Conservation (phyloP, 805 yeast species). For the Candida dajiaensis region DNA sequence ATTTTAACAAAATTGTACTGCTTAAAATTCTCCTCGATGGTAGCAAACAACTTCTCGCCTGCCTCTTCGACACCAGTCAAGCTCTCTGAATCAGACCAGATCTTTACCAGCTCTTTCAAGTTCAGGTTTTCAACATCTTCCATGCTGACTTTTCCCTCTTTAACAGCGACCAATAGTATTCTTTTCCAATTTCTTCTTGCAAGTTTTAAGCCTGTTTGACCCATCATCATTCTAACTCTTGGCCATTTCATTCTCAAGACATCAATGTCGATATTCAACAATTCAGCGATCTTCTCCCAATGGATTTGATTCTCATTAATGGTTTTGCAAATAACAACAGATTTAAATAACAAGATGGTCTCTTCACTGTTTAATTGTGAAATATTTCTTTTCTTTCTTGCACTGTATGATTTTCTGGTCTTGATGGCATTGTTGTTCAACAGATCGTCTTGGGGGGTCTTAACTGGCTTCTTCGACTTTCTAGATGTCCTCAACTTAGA, state of each 20-base stretch:
- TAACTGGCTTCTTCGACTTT: not conserved
- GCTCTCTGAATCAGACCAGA: constrained; percentile 59
- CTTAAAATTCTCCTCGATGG: constrained; percentile 41
- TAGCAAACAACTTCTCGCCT: constrained; percentile 22
- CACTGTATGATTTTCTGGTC: not conserved
- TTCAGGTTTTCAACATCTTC: constrained; percentile 48
- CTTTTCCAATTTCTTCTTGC: constrained; percentile 59
- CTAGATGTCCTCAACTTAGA: constrained; percentile 2
- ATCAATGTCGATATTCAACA: constrained; percentile 39
- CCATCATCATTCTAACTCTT: constrained; percentile 53
- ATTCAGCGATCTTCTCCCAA: constrained; percentile 53
- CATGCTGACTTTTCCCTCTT: constrained; percentile 43
- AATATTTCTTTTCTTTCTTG: constrained; percentile 16
- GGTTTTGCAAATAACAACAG: constrained; percentile 64
- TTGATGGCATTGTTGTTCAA: constrained; percentile 2
- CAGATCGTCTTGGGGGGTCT: not conserved
- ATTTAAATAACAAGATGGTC: constrained; percentile 39
- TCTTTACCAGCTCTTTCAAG: constrained; percentile 43
- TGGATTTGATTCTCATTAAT: constrained; percentile 51
- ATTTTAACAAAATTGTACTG: constrained; percentile 37
- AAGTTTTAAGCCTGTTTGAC: constrained; percentile 49
- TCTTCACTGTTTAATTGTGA: constrained; percentile 15
- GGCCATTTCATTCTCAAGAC: constrained; percentile 66
- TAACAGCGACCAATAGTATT: constrained; percentile 53
- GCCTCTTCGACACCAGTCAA: constrained; percentile 3